These are phyloP conservation scores for Pseudotsuga menziesii DNA, from an alignment of 75 land plant genomes.

Conservation along the genomic window DNA sequence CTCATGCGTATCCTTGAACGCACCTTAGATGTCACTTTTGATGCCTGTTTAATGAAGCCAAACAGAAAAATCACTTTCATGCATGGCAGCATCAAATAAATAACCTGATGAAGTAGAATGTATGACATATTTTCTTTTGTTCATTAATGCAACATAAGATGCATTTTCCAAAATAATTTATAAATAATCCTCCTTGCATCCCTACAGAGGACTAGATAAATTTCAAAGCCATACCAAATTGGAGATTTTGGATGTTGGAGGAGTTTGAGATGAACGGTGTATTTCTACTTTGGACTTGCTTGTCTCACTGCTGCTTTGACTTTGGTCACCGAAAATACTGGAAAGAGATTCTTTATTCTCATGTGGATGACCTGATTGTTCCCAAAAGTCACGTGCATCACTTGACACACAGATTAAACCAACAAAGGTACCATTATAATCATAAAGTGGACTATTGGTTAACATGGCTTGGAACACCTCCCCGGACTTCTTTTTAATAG, in stretches of 20 bases:
- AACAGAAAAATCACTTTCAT: not conserved
- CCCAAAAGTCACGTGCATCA: constrained; percentile 8
- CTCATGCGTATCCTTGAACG: constrained; percentile 3
- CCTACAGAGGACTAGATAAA: not conserved
- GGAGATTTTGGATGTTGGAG: constrained; percentile 17
- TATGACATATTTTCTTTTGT: too few species aligned
- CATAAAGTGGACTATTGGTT: constrained; percentile 32
- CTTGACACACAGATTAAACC: constrained; percentile 21
- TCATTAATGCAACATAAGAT: too few species aligned
- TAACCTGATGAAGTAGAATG: too few species aligned
- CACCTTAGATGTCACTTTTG: constrained; percentile 25
- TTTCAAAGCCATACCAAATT: constrained; percentile 17
- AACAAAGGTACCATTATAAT: constrained; percentile 23
- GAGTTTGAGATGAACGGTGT: not conserved
- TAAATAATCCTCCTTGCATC: too few species aligned
- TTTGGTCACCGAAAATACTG: not conserved
- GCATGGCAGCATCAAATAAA: too few species aligned
- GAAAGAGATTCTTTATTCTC: not conserved
- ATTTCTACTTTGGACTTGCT: not conserved
- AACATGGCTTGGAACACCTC: constrained; percentile 28
- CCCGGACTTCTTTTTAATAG: constrained; percentile 30
- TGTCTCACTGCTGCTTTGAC: not conserved
- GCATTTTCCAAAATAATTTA: too few species aligned
- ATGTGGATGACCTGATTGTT: not conserved
- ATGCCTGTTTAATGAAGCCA: constrained; percentile 6